A percentile compares a stretch with the other conserved stretches of the same genome.
phyloP scores from a whole-genome alignment of 768 basidiomycete genomes.

The Kondoa subrosea region DNA sequence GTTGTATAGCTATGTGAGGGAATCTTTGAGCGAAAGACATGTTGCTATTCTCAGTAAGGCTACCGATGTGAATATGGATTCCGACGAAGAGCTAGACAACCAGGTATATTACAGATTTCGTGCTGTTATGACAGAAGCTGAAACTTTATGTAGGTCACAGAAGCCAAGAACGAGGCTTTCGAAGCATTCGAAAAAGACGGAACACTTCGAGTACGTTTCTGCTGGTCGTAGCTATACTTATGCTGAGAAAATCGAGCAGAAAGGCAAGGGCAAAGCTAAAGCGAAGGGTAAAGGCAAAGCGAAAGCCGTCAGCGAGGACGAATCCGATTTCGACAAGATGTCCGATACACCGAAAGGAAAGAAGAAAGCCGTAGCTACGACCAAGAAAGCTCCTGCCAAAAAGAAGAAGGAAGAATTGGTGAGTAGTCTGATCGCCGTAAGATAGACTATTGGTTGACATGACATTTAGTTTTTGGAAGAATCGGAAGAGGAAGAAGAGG shows the following conservation, averaged over 20 bases:
- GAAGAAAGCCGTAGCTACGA: slow-evolving; percentile 12
- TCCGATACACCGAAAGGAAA: slow-evolving; percentile 7
- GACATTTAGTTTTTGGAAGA: slow-evolving; percentile 15
- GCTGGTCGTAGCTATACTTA: neutral
- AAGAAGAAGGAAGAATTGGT: slow-evolving; percentile 11
- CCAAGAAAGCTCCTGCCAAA: slow-evolving; percentile 9
- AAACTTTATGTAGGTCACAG: slow-evolving; percentile 25
- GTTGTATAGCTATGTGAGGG: slow-evolving; percentile 31
- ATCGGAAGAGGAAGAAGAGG: slow-evolving; percentile 11
- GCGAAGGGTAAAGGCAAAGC: slow-evolving; percentile 15
- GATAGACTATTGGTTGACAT: neutral
- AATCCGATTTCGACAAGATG: slow-evolving; percentile 18
- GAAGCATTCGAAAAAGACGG: slow-evolving; percentile 22
- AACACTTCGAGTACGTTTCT: neutral
- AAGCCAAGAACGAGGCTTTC: slow-evolving; percentile 29
- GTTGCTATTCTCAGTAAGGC: slow-evolving; percentile 24
- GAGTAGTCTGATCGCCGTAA: no score
- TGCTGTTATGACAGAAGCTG: neutral
- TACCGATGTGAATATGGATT: slow-evolving; percentile 31
- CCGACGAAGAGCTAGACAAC: slow-evolving; percentile 30
- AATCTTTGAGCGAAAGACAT: slow-evolving; percentile 30
- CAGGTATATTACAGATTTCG: neutral
- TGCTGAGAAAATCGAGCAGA: neutral
- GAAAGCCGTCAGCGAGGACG: slow-evolving; percentile 12
- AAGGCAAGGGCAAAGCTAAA: slow-evolving; percentile 21